Percentiles rank a stretch among this genome's conserved stretches.
phyloP scores from a whole-genome alignment of 805 yeast species.

The Saccharomycopsis oosterbeekiorum region DNA sequence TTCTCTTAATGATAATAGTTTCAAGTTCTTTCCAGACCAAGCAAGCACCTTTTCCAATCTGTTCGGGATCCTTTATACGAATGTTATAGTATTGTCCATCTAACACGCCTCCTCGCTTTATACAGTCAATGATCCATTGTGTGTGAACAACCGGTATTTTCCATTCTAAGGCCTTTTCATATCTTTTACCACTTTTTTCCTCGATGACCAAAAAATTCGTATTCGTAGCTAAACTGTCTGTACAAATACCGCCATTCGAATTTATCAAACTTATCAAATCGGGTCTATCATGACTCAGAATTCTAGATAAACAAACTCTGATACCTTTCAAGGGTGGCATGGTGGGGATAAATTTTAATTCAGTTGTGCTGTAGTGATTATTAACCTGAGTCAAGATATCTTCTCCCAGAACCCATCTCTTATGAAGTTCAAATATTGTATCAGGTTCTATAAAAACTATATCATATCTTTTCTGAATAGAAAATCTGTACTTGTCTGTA shows the following conservation, averaged over 20 bases:
- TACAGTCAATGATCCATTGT: slow-evolving; percentile 33
- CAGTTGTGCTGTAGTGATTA: background rate
- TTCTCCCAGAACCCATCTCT: slow-evolving; percentile 45
- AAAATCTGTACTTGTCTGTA: slow-evolving; percentile 45
- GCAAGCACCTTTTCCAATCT: slow-evolving; percentile 27
- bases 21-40: slow-evolving; percentile 23
- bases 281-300: slow-evolving; percentile 23
- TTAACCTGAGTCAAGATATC: slow-evolving; percentile 27
- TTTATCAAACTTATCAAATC: slow-evolving; percentile 29
- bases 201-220: slow-evolving; percentile 40
- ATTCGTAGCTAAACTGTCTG: slow-evolving; percentile 39
- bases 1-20: background rate
- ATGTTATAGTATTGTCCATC: slow-evolving; percentile 25
- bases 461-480: slow-evolving; percentile 37
- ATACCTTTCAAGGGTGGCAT: slow-evolving; percentile 38
- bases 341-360: slow-evolving; percentile 11
- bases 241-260: slow-evolving; percentile 40
- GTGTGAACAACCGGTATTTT: slow-evolving; percentile 32
- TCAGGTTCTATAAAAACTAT: slow-evolving; percentile 44
- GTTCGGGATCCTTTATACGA: slow-evolving; percentile 14
- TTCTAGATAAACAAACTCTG: slow-evolving; percentile 30
- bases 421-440: slow-evolving; percentile 35
- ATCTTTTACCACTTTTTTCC: slow-evolving; percentile 42
- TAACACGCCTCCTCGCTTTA: slow-evolving; percentile 30
- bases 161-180: slow-evolving; percentile 36